Base-by-base conservation (phyloP, 768 basidiomycete genomes). In the Cantharellus cinnabarinus region DNA sequence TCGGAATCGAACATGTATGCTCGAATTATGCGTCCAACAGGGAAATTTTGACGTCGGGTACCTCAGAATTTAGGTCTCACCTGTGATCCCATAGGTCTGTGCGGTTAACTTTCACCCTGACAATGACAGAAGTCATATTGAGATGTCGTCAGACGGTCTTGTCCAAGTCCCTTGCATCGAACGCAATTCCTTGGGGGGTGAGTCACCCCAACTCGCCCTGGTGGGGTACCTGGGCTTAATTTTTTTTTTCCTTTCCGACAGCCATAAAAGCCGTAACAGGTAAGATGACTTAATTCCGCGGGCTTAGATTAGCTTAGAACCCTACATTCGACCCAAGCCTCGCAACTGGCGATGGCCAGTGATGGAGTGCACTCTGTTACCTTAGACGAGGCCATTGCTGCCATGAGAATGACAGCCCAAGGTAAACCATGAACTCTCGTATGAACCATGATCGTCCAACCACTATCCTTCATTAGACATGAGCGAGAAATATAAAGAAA, bases 91-190 rank as follows among this genome's bases (percentile, higher is more conserved):
- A 87, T 90, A 59, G 88, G 61, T 62, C 39, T 35, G 61, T 59
- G 3, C 34, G 7, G 34, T 1, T 41, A 20, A 1, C 56, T 38
- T 57, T 14, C 38, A 44, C 50, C 4, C 40, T 61, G 20, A 44
- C 56, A 58, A 10, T 3, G 35, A 53, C 39, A 41, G 34, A 34
- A 41, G 14, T 14, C 52, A 10, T 14, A 7, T 54, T 37, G 14
- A 14, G 7, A 7, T 54, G 35, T 37, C 38, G 1, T 57, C 68
- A 29, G 67, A 89, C 63, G 89, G 90, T 0, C 76, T 93, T 5
- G 90, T 94, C 2, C 89, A 95, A 68, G 89, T 95, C 4, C 93
- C 93, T 3, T 98, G 94, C 67, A 95, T 95, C 60, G 90, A 89
- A 70, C 79, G 89, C 39, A 89, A 90, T 67, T 87, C 85, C 69